Evolutionary conservation across 805 yeast species (phyloP), one percentile per base, ranked within the genome.

Genomic region (Candida qinlingensis): DNA sequence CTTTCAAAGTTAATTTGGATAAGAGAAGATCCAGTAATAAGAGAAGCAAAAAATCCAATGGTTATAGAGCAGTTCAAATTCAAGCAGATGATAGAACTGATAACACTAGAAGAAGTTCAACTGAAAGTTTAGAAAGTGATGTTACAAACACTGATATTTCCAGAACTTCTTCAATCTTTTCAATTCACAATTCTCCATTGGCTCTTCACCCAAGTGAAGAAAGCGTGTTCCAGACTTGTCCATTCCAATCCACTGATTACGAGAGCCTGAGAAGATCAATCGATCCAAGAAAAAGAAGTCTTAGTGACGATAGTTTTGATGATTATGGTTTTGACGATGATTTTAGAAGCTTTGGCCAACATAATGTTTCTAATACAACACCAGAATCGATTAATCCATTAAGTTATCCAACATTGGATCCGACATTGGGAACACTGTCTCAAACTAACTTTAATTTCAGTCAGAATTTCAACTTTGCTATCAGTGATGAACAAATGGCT

Each of bases 141-240:
- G 19, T 19, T 19, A 19, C 44, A 12, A 25, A 26, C 29, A 37
- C n/a, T 29, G 41, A 27, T n/a, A 39, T 41, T 27, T 46, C 48
- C 25, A 46, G 48, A 46, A 40, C n/a, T 28, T 41, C 48, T 7
- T 46, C 48, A 13, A 31, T 46, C 4, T 46, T 46, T 28, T 46
- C 48, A 9, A 13, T 35, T 10, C 19, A 39, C 10, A 34, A 35
- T 41, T 12, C 27, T 40, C 5, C 7, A 3, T 40, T 19, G 19
- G 19, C 19, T 19, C 19, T 19, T 19, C 19, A 19, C 19, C 3
- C 19, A 19, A 19, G 19, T 19, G 19, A 19, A 19, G 19, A 19
- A 19, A 19, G 19, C 19, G 19, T 19, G 19, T 19, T 19, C 19
- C 19, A 19, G 19, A 19, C 19, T 19, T 19, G 19, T 19, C 19